Percentiles rank a stretch among this genome's conserved stretches.
Evolutionary conservation across 805 yeast genomes (phyloP).

Genomic region (Zygoascus biomembranicola): DNA sequence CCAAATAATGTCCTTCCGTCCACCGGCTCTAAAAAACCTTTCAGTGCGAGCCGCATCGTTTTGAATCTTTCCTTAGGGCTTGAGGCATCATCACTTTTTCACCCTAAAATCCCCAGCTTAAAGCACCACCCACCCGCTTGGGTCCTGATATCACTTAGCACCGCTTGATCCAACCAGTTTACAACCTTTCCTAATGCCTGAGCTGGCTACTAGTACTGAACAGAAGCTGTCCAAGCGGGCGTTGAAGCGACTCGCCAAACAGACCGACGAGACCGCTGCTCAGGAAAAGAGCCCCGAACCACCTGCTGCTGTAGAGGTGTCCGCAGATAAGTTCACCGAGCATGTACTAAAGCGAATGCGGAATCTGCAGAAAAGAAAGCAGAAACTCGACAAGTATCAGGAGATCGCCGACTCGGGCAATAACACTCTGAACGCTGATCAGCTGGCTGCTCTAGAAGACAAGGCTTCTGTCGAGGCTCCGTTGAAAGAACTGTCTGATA

Average conservation of each 20-base stretch:
- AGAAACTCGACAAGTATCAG: constrained; percentile 29
- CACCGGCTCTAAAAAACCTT: too few relatives aligned
- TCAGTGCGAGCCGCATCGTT: too few relatives aligned
- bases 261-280: background rate
- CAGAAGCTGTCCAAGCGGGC: constrained; percentile 10
- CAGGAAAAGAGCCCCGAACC: background rate
- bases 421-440: constrained; percentile 27
- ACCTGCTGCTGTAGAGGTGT: background rate
- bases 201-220: background rate
- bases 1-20: too few relatives aligned
- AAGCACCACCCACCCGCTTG: too few relatives aligned
- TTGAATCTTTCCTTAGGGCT: too few relatives aligned
- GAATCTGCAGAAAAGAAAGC: constrained; percentile 30
- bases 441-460: constrained; percentile 25
- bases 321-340: constrained; percentile 6
- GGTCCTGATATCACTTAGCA: too few relatives aligned
- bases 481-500: constrained; percentile 28
- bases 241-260: constrained; percentile 8
- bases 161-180: too few relatives aligned
- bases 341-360: constrained; percentile 27
- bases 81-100: too few relatives aligned
- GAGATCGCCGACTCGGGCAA: constrained; percentile 20
- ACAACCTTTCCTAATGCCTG: too few relatives aligned
- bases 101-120: too few relatives aligned
- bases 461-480: constrained; percentile 30